Percentiles rank a stretch among this genome's conserved stretches.
Conservation (phyloP, 495 filamentous ascomycete genomes). For the Xylaria grammica region DNA sequence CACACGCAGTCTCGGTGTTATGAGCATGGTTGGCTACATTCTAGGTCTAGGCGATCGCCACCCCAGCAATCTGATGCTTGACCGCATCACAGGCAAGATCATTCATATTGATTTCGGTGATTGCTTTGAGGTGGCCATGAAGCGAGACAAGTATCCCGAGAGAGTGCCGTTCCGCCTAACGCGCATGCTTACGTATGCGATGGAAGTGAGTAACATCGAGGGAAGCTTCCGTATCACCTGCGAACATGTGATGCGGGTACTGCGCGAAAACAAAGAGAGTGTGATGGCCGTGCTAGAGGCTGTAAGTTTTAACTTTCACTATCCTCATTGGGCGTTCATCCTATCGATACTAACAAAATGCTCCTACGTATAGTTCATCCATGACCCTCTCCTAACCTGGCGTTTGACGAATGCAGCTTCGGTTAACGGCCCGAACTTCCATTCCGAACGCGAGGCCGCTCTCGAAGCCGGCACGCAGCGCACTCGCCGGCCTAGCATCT, state of each 20-base stretch:
- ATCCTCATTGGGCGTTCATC: neutral
- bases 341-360: constrained; percentile 30
- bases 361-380: constrained; percentile 74
- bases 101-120: constrained; percentile 99
- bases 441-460: constrained; percentile 69
- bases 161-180: constrained; percentile 96
- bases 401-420: constrained; percentile 86
- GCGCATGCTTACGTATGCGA: constrained; percentile 97
- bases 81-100: constrained; percentile 92
- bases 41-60: constrained; percentile 95
- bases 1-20: constrained; percentile 94
- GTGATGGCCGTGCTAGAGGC: constrained; percentile 98
- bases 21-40: constrained; percentile 99
- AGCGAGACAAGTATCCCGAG: constrained; percentile 98
- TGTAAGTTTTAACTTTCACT: constrained; percentile 60
- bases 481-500: constrained; percentile 69
- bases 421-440: constrained; percentile 75
- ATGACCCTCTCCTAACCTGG: constrained; percentile 97
- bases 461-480: constrained; percentile 49
- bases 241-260: constrained; percentile 96
- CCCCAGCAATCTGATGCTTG: constrained; percentile 96
- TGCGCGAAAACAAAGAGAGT: constrained; percentile 95
- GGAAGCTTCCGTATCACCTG: constrained; percentile 97
- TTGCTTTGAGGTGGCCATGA: constrained; percentile 99
- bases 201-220: constrained; percentile 99